phyloP scores from a whole-genome alignment of 495 filamentous ascomycete species.

The Penicillium manginii region DNA sequence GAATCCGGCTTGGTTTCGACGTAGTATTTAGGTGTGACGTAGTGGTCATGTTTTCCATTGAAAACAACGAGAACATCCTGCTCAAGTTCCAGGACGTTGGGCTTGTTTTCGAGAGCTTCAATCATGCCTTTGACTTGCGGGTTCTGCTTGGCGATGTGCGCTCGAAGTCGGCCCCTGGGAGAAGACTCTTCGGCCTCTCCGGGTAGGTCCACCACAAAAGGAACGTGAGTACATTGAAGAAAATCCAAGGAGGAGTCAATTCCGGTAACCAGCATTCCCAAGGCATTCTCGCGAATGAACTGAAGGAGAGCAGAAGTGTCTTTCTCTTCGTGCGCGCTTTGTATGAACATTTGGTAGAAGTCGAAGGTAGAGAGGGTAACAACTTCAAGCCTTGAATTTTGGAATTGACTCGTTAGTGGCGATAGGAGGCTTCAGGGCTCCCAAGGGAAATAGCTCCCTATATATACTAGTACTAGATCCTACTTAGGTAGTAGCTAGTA shows the following conservation, averaged over 20 bases:
- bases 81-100: constrained; percentile 24
- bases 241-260: constrained; percentile 44
- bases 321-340: constrained; percentile 43
- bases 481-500: no score
- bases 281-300: constrained; percentile 49
- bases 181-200: neutral
- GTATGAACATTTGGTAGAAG: constrained; percentile 46
- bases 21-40: constrained; percentile 57
- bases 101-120: constrained; percentile 22
- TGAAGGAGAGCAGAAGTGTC: constrained; percentile 37
- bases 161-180: constrained; percentile 33
- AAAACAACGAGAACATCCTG: constrained; percentile 48
- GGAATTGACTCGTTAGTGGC: no score
- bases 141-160: constrained; percentile 51
- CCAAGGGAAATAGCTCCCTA: no score
- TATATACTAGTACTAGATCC: no score
- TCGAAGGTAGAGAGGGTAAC: no score
- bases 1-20: constrained; percentile 32
- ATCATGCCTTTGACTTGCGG: constrained; percentile 54
- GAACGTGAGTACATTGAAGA: constrained; percentile 52
- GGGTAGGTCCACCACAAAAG: constrained; percentile 46
- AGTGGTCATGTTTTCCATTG: constrained; percentile 42
- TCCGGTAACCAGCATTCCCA: constrained; percentile 51
- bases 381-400: no score
- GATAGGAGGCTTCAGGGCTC: no score